Percentiles rank a stretch among this genome's conserved stretches.
Conservation (phyloP, 164 flowering plant genomes). For the Berberis thunbergii region DNA sequence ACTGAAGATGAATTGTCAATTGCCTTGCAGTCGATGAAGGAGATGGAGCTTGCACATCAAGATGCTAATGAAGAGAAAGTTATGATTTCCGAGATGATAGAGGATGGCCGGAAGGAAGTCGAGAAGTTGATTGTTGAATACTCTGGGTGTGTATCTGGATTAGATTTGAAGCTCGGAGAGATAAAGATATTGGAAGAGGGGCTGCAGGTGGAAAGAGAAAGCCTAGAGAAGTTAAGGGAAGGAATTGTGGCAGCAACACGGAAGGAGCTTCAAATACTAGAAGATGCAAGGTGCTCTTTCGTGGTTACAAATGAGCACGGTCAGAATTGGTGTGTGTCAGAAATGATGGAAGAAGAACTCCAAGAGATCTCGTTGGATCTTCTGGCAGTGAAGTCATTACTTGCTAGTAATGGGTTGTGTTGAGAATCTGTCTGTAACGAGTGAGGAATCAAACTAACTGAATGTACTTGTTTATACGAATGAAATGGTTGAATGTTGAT, state of each 20-base stretch:
- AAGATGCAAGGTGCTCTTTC: conserved; percentile 12
- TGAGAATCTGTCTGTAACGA: too few relatives aligned
- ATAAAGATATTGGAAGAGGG: conserved; percentile 43
- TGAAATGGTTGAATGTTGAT: too few relatives aligned
- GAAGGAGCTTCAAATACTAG: conserved; percentile 28
- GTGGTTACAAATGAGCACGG: not conserved
- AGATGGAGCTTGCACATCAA: conserved; percentile 35
- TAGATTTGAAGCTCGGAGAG: conserved; percentile 44
- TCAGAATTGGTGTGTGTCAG: conserved; percentile 22
- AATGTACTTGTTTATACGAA: too few relatives aligned
- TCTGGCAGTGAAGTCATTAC: conserved; percentile 34
- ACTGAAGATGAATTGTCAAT: conserved; percentile 19
- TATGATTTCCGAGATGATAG: conserved; percentile 34
- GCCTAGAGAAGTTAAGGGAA: conserved; percentile 27
- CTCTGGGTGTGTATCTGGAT: conserved; percentile 40
- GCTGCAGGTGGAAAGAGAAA: conserved; percentile 16
- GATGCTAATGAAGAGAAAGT: conserved; percentile 37
- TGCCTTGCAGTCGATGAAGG: conserved; percentile 11
- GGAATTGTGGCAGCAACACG: conserved; percentile 16
- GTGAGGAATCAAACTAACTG: too few relatives aligned
- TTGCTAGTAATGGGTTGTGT: conserved; percentile 8
- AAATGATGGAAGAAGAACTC: conserved; percentile 39
- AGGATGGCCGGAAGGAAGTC: conserved; percentile 34
- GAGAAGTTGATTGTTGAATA: conserved; percentile 48
- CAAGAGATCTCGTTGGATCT: conserved; percentile 24